These are phyloP conservation scores for Yamadazyma dushanensis DNA, from an alignment of 1,139 yeast species.

Conservation along the genomic window DNA sequence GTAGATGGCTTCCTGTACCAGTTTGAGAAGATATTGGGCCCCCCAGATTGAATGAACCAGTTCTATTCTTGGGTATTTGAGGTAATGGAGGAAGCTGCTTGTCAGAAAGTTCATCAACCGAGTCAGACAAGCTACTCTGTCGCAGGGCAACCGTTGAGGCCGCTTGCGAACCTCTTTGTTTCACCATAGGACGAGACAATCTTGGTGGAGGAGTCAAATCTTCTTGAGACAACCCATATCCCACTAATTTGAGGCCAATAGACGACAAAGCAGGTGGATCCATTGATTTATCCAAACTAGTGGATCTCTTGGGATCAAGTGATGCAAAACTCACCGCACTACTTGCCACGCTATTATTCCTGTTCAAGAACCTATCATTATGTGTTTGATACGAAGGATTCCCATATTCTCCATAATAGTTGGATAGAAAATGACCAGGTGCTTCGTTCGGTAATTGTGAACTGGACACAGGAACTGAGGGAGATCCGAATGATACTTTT, in stretches of 20 bases:
- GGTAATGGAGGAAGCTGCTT: slow-evolving; percentile 11
- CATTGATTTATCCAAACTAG: slow-evolving; percentile 7
- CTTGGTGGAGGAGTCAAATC: slow-evolving; percentile 27
- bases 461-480: no score
- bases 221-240: slow-evolving; percentile 27
- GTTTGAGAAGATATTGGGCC: not conserved
- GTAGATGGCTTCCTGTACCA: slow-evolving; percentile 15
- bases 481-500: not conserved
- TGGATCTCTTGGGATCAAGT: slow-evolving; percentile 29
- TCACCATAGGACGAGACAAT: slow-evolving; percentile 8
- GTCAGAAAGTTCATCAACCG: slow-evolving; percentile 11
- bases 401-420: not conserved
- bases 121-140: slow-evolving; percentile 16
- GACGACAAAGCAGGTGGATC: slow-evolving; percentile 11
- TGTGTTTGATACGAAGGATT: not conserved
- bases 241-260: slow-evolving; percentile 15
- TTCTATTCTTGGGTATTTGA: slow-evolving; percentile 1
- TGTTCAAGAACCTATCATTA: not conserved
- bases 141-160: slow-evolving; percentile 7
- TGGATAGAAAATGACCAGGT: no score
- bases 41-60: not conserved
- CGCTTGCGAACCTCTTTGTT: not conserved
- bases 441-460: no score
- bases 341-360: slow-evolving; percentile 17
- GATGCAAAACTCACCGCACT: slow-evolving; percentile 25